Conservation (phyloP, 345 rosid species). For the Hibiscus trionum region DNA sequence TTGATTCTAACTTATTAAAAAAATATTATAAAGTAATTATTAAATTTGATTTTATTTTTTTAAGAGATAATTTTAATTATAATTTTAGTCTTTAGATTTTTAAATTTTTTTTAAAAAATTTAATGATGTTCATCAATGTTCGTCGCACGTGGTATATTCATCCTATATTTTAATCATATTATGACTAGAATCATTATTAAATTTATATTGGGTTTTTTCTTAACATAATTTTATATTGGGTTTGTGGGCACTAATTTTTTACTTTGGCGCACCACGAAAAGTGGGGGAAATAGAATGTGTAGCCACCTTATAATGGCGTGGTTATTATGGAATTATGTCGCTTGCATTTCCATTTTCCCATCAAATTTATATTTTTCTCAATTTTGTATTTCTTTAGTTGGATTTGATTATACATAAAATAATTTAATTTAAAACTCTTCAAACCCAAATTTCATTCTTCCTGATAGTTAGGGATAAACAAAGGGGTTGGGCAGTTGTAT, state of each 20-base stretch:
- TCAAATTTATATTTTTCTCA: not conserved
- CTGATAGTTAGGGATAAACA: no score
- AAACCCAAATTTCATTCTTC: not conserved
- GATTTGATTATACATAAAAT: not conserved
- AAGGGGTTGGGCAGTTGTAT: no score
- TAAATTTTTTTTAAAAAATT: no score
- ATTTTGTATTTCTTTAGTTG: not conserved
- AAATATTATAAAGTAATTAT: no score
- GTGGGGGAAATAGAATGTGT: not conserved
- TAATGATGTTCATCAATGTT: no score
- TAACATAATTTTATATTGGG: not conserved
- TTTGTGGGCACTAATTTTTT: not conserved
- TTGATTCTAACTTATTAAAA: no score
- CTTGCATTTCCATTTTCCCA: not conserved
- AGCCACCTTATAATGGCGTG: not conserved
- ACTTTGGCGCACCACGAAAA: not conserved
- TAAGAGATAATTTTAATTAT: no score
- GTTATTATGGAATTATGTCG: not conserved
- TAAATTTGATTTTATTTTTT: no score
- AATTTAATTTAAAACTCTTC: not conserved
- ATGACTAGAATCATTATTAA: not conserved
- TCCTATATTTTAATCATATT: not conserved
- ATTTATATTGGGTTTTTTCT: not conserved
- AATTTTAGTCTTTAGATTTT: no score
- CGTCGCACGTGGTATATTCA: no score